phyloP scores from a whole-genome alignment of 179 eudicot species.

The Beta lomatogona region DNA sequence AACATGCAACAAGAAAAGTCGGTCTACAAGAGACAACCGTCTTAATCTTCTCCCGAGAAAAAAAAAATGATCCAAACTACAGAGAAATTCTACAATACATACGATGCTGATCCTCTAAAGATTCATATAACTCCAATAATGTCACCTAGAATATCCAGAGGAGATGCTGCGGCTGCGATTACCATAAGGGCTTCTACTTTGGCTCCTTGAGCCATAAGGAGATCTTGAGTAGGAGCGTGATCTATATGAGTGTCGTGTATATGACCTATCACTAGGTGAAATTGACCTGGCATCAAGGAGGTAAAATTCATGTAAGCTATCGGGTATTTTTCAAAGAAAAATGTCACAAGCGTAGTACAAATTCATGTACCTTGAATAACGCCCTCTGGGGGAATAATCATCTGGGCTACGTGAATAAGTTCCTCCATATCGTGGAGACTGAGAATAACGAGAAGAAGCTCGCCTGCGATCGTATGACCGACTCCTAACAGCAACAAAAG shows the following conservation, averaged over 20 bases:
- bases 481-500: slow-evolving; percentile 34
- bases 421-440: slow-evolving; percentile 42
- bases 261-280: slow-evolving; percentile 47
- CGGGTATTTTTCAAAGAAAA: not conserved
- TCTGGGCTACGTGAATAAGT: slow-evolving; percentile 56
- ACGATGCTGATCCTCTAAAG: not conserved
- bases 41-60: not conserved
- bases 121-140: not conserved
- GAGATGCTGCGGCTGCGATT: slow-evolving; percentile 36
- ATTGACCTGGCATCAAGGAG: slow-evolving; percentile 49
- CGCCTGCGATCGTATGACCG: slow-evolving; percentile 47
- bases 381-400: slow-evolving; percentile 52
- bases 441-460: slow-evolving; percentile 44
- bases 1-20: not conserved
- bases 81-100: slow-evolving; percentile 8
- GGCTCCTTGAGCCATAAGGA: slow-evolving; percentile 46
- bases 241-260: slow-evolving; percentile 50
- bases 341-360: not conserved
- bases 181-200: slow-evolving; percentile 42
- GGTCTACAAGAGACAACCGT: not conserved
- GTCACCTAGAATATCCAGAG: slow-evolving; percentile 44
- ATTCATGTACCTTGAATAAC: slow-evolving; percentile 48
- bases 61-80: not conserved
- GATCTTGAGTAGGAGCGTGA: slow-evolving; percentile 65
- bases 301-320: not conserved